Base-by-base conservation (phyloP, 2,329 filamentous ascomycete species). In the Ceratocystis cubensis region DNA sequence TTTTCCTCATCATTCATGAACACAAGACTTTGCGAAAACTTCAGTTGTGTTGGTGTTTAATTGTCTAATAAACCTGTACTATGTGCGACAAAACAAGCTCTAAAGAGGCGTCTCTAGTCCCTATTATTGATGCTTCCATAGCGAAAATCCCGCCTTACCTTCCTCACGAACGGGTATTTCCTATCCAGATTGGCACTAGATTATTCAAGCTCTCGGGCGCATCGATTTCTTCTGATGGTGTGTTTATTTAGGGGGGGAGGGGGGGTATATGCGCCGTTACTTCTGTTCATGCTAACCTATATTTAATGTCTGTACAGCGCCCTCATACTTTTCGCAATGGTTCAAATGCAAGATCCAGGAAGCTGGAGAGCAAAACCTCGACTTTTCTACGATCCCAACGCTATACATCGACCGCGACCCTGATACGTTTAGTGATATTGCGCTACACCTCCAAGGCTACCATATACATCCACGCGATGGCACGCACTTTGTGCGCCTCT, bases 401-500 rank as follows among this genome's bases (percentile, higher is more conserved):
- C 80, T 97, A 5, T 96, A 96, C 76, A 96, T 97, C 72, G 93
- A 97, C 75, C 88, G 93, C 69, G 93, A 97, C 75, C 92, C 93
- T 0, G 80, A 81, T 15, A 96, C 91, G 0, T 97, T 97, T 75
- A 83, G 82, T 72, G 91, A 96, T 73, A 96, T 97, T 70, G 88
- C 88, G 46, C 81, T 92, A 66, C 92, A 97, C 78, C 80, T 97
- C 25, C 92, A 96, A 78, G 90, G 93, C 59, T 97, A 97, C 75
- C 88, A 96, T 77, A 83, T 96, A 68, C 81, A 82, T 66, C 92
- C 93, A 2, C 83, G 84, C 69, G 88, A 96, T 76, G 89, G 88
- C 63, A 84, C 85, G 65, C 90, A 96, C 75, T 96, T 93, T 75
- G 92, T 96, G 71, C 91, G 89, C 67, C 79, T 97, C 37, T 96